A percentile compares a stretch with the other conserved stretches of the same genome.
Evolutionary conservation across 2,329 filamentous ascomycete genomes (phyloP).

Genomic region (Xylariaceae sp.): DNA sequence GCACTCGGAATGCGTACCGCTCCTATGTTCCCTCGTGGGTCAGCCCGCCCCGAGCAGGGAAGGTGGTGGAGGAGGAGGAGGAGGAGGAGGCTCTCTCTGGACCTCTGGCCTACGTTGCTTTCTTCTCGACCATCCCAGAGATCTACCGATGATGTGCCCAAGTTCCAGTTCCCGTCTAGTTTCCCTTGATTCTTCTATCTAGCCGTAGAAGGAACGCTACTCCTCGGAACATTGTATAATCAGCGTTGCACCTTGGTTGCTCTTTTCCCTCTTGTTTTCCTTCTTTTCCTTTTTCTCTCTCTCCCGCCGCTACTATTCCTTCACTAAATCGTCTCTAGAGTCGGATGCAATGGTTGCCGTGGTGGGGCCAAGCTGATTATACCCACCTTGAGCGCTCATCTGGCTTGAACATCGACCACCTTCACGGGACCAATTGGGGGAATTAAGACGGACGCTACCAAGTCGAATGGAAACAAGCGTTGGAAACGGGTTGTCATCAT

Average conservation of each 20-base stretch:
- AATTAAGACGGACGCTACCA: not conserved
- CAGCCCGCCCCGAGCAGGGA: not conserved
- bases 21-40: slow-evolving; percentile 1
- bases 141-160: too few species aligned
- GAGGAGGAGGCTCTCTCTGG: too few species aligned
- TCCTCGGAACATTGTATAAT: too few species aligned
- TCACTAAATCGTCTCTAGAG: slow-evolving; percentile 4
- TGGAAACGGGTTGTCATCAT: not conserved
- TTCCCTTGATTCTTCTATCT: too few species aligned
- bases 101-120: too few species aligned
- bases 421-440: slow-evolving; percentile 3
- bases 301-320: slow-evolving; percentile 4
- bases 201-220: too few species aligned
- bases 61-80: too few species aligned
- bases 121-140: too few species aligned
- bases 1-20: not conserved
- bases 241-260: too few species aligned
- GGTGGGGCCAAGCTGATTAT: slow-evolving; percentile 9
- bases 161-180: too few species aligned
- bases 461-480: not conserved
- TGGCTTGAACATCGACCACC: slow-evolving; percentile 5
- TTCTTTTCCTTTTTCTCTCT: slow-evolving; percentile 4
- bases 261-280: slow-evolving; percentile 1
- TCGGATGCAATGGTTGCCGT: slow-evolving; percentile 14
- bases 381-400: not conserved